Evolutionary conservation across 768 basidiomycete genomes (phyloP), one percentile per base, ranked within the genome.

Genomic region (Lactarius hatsudake): DNA sequence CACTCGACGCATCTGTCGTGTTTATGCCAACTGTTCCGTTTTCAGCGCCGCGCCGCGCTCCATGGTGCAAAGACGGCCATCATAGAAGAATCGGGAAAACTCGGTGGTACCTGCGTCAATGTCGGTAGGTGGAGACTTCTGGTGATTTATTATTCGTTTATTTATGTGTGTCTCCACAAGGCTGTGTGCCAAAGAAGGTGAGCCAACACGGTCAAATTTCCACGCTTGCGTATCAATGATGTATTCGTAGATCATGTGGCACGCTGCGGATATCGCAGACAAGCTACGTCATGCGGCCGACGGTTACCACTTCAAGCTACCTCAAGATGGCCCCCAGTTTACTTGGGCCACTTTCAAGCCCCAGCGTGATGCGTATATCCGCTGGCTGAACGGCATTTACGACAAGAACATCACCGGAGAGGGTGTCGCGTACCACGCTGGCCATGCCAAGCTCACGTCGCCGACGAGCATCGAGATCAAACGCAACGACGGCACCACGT

Each of bases 61-160:
- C 95, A 98, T 76, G 96, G 96, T 48, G 93, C 91, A 76, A 96
- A 95, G 77, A 93, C 94, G 61, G 96, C 95, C 15, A 79, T 98
- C 32, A 85, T 98, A 18, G 97, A 99, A 75, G 82, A 79, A 55
- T 84, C 86, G 5, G 83, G 86, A 12, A 74, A 83, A 48, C 83
- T 96, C 3, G 97, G 97, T 40, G 97, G 96, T 61, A 98, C 96
- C 43, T 99, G 97, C 75, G 97, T 99, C 67, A 98, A 98, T 77
- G 96, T 99, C 67, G 96, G 94, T 91, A 72, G 71, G 91, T 82
- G 42, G 38, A 5, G 32, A 13, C 36, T 30, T 58, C 56, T 53
- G 12, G 18, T 51, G 20, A 30, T 32, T 23, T 23, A 18, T 23
- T 38, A n/a, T 51, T n/a, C 8, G 48, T 59, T 66, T 12, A 66